Conservation (phyloP, 2,329 filamentous ascomycete genomes). For the Phialophora macrospora region DNA sequence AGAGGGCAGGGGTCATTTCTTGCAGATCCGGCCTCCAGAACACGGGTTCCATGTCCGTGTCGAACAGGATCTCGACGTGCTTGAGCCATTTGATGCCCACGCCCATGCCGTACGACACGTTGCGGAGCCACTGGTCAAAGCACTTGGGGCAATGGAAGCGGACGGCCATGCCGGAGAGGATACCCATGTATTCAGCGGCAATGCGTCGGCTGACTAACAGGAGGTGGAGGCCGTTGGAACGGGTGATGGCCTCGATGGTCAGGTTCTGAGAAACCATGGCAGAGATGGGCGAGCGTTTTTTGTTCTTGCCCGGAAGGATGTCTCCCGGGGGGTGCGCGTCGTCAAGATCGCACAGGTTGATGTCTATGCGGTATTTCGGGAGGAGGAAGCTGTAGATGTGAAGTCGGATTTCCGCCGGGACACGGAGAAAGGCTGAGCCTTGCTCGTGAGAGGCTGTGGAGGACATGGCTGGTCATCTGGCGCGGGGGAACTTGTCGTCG, state of each 20-base stretch:
- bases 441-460: conserved; percentile 10
- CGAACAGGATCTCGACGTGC: conserved; percentile 25
- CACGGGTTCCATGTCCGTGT: neutral
- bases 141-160: conserved; percentile 30
- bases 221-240: conserved; percentile 29
- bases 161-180: conserved; percentile 21
- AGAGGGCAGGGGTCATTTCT: conserved; percentile 7
- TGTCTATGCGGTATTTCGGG: conserved; percentile 25
- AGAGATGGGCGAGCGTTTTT: conserved; percentile 16
- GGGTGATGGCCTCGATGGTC: conserved; percentile 23
- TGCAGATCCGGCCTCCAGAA: neutral
- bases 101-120: conserved; percentile 31
- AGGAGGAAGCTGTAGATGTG: conserved; percentile 32
- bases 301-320: neutral
- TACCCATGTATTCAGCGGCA: conserved; percentile 15
- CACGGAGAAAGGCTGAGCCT: conserved; percentile 23
- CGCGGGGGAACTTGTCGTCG: neutral
- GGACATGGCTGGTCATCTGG: neutral
- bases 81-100: conserved; percentile 30
- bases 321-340: neutral
- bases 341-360: conserved; percentile 26
- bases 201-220: conserved; percentile 20
- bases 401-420: conserved; percentile 30
- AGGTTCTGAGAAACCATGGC: conserved; percentile 22
- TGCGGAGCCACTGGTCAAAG: conserved; percentile 26